phyloP scores from a whole-genome alignment of 1,284 basidiomycete species.

The Amylostereum areolatum region DNA sequence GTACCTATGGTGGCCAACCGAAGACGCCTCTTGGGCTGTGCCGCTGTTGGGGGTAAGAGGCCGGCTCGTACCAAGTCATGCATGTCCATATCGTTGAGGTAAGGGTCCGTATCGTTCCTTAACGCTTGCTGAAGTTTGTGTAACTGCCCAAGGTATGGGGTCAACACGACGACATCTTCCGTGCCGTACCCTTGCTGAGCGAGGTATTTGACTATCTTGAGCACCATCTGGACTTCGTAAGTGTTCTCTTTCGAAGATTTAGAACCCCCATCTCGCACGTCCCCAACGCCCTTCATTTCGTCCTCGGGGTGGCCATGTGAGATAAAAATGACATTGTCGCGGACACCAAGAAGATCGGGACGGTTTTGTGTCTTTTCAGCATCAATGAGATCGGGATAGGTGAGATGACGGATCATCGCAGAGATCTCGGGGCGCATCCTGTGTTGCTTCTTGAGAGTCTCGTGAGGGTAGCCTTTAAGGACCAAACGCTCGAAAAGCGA shows the following conservation, averaged over 20 bases:
- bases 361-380: constrained; percentile 41
- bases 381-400: constrained; percentile 58
- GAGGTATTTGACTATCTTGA: constrained; percentile 59
- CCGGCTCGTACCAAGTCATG: constrained; percentile 52
- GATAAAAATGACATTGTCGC: constrained; percentile 54
- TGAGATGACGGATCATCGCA: constrained; percentile 46
- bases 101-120: constrained; percentile 44
- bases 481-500: constrained; percentile 65
- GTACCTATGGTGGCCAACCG: constrained; percentile 59
- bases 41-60: constrained; percentile 31
- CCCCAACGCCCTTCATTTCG: constrained; percentile 31
- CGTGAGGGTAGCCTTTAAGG: constrained; percentile 52
- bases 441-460: constrained; percentile 49
- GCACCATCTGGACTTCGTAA: constrained; percentile 52
- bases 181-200: constrained; percentile 62
- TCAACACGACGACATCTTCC: constrained; percentile 51
- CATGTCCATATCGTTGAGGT: constrained; percentile 58
- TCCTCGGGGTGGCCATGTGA: constrained; percentile 54
- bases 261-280: constrained; percentile 37
- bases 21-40: constrained; percentile 36
- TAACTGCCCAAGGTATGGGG: constrained; percentile 63
- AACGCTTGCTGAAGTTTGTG: constrained; percentile 39
- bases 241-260: constrained; percentile 55
- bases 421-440: constrained; percentile 70
- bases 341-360: constrained; percentile 45